Conservation (phyloP, 208 protist species). For the Trypanosoma cruzi region DNA sequence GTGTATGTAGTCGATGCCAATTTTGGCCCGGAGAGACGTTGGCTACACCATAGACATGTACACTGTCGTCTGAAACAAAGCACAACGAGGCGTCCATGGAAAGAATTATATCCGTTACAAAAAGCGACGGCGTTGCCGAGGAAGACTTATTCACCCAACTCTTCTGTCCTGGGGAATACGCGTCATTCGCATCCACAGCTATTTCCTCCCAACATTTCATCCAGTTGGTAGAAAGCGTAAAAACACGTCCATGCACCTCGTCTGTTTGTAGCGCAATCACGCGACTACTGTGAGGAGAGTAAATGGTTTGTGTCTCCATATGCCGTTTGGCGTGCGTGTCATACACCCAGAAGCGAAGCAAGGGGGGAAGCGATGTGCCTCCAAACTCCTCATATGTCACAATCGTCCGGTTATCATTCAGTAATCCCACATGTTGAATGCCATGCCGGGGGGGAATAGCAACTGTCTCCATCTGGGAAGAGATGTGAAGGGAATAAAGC, state of each 20-base stretch:
- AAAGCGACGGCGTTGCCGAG: conserved; percentile 55
- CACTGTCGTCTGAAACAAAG: conserved; percentile 79
- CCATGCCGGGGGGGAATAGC: conserved; percentile 65
- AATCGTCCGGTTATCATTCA: conserved; percentile 62
- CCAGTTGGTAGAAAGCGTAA: conserved; percentile 64
- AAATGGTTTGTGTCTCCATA: conserved; percentile 77
- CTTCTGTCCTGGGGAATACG: conserved; percentile 27
- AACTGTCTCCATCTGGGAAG: conserved; percentile 84
- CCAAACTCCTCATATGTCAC: conserved; percentile 84
- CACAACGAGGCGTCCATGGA: conserved; percentile 75
- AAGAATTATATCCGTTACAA: conserved; percentile 49
- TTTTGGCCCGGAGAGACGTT: conserved; percentile 50
- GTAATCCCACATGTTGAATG: conserved; percentile 76
- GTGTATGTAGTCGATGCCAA: conserved; percentile 52
- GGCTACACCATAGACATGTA: conserved; percentile 65
- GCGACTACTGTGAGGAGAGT: conserved; percentile 66
- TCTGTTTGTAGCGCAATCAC: conserved; percentile 64
- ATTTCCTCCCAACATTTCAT: conserved; percentile 84
- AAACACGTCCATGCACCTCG: conserved; percentile 60
- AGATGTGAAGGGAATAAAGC: conserved; percentile 89
- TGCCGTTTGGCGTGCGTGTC: conserved; percentile 53
- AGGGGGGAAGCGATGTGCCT: conserved; percentile 53
- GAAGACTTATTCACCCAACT: conserved; percentile 80
- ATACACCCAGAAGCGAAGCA: conserved; percentile 86
- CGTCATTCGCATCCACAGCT: conserved; percentile 57